Conservation (phyloP, 805 yeast genomes). For the Barnettozyma pratensis region DNA sequence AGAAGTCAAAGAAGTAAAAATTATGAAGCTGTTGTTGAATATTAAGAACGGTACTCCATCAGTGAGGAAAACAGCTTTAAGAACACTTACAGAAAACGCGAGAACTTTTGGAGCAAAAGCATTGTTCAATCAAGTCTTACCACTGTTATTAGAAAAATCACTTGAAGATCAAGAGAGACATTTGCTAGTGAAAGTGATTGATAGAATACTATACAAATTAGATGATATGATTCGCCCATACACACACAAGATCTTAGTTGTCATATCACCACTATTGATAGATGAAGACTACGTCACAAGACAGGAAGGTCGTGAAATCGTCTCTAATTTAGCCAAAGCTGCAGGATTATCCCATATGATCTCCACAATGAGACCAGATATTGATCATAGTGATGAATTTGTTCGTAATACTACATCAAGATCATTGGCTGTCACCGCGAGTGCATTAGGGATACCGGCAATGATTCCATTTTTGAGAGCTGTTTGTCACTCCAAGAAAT, state of each 20-base stretch:
- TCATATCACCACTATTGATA: constrained; percentile 70
- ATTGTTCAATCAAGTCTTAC: constrained; percentile 67
- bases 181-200: constrained; percentile 69
- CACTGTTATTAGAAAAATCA: constrained; percentile 64
- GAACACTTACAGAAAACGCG: constrained; percentile 61
- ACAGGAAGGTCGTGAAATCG: constrained; percentile 72
- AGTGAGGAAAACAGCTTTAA: constrained; percentile 62
- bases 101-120: constrained; percentile 61
- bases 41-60: constrained; percentile 76
- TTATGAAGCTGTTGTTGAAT: constrained; percentile 58
- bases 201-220: constrained; percentile 59
- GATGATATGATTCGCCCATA: constrained; percentile 66
- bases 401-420: constrained; percentile 72
- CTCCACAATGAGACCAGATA: constrained; percentile 72
- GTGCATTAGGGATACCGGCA: constrained; percentile 66
- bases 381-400: constrained; percentile 78
- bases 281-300: constrained; percentile 77
- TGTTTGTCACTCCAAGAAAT: constrained; percentile 67
- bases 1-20: constrained; percentile 54
- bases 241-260: constrained; percentile 66
- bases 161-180: constrained; percentile 83
- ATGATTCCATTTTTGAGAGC: constrained; percentile 79
- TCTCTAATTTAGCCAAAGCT: constrained; percentile 69
- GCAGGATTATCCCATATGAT: constrained; percentile 81
- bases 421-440: constrained; percentile 78